Evolutionary conservation across 1,284 basidiomycete genomes (phyloP).

Genomic region (Coniferiporia sulphurascens): DNA sequence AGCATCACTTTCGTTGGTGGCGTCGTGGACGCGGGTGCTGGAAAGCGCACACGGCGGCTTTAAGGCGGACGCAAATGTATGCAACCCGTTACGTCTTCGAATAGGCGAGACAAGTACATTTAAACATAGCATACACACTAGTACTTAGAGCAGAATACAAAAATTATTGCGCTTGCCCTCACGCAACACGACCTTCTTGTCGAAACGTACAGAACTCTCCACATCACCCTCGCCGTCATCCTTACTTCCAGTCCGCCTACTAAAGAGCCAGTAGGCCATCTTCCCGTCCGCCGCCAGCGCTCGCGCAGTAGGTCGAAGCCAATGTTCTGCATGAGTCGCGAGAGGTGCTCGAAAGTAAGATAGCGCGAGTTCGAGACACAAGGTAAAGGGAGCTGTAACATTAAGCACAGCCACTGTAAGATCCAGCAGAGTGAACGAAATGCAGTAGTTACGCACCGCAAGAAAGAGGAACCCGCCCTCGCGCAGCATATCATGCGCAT

Average conservation of each 20-base stretch:
- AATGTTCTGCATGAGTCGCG: conserved; percentile 51
- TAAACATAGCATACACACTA: not conserved
- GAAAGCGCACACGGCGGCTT: too few relatives aligned
- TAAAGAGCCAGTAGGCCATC: conserved; percentile 74
- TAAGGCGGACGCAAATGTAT: too few relatives aligned
- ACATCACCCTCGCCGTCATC: conserved; percentile 15
- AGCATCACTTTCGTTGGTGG: too few relatives aligned
- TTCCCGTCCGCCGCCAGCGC: conserved; percentile 64
- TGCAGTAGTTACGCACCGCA: conserved; percentile 43
- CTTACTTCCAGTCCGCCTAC: conserved; percentile 33
- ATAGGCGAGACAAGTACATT: not conserved
- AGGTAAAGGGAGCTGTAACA: conserved; percentile 65
- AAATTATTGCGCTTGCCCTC: conserved; percentile 81
- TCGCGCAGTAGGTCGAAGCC: conserved; percentile 61
- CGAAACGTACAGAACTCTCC: conserved; percentile 29
- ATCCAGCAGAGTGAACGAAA: not conserved
- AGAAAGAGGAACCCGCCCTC: conserved; percentile 64
- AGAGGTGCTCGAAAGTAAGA: conserved; percentile 54
- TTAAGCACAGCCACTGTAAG: not conserved
- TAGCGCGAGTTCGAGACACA: conserved; percentile 84
- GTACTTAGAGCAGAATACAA: conserved; percentile 42
- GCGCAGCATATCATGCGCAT: conserved; percentile 59
- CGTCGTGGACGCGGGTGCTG: too few relatives aligned
- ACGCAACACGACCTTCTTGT: conserved; percentile 55
- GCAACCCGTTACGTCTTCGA: too few relatives aligned